These are phyloP conservation scores for Stentor coeruleus DNA, from an alignment of 73 alveolate species.

Conservation along the genomic window DNA sequence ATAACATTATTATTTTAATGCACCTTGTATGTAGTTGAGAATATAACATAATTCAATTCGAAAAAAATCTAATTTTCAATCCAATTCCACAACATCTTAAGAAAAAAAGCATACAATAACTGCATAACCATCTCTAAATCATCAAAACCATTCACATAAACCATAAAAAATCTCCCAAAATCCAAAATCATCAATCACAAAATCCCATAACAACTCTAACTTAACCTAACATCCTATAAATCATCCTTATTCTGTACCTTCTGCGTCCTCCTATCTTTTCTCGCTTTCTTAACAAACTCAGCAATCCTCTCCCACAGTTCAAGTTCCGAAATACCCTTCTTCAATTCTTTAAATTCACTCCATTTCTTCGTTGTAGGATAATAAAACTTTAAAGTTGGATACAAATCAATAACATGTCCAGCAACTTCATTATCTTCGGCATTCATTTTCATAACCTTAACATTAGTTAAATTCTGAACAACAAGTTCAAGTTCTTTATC, in stretches of 20 bases:
- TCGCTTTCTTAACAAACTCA: background rate
- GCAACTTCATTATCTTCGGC: background rate
- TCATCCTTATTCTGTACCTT: background rate
- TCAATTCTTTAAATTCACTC: background rate
- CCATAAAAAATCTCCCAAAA: too few species aligned
- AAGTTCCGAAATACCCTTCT: background rate
- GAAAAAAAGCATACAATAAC: too few species aligned
- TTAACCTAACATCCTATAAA: background rate
- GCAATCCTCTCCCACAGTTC: slow-evolving; percentile 1
- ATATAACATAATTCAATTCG: too few species aligned
- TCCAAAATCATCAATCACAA: too few species aligned
- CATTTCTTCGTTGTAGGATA: background rate
- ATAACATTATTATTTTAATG: too few species aligned
- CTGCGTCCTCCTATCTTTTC: background rate
- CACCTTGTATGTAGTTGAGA: too few species aligned
- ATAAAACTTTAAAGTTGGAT: background rate
- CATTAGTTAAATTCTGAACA: background rate
- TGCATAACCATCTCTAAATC: too few species aligned
- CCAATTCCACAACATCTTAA: too few species aligned
- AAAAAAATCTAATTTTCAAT: too few species aligned
- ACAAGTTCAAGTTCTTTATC: background rate
- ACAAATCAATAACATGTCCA: background rate
- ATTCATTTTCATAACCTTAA: background rate
- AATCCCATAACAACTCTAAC: too few species aligned
- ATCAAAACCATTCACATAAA: too few species aligned